These are phyloP conservation scores for Pseudonitzschia pungens DNA, from an alignment of 108 stramenopile genomes.

Conservation along the genomic window DNA sequence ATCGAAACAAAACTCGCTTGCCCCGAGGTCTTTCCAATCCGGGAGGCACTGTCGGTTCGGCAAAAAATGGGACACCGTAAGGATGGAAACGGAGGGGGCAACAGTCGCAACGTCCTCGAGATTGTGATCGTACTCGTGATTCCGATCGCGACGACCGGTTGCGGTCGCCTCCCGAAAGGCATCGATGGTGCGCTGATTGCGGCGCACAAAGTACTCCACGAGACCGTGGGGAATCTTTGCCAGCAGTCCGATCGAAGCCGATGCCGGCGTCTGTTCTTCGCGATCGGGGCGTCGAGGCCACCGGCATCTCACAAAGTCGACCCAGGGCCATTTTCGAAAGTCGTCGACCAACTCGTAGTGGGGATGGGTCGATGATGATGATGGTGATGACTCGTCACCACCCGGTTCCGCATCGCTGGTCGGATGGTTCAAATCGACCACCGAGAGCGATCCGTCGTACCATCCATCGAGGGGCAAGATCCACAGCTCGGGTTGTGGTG, in stretches of 20 bases:
- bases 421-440: constrained; percentile 11
- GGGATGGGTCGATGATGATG: not conserved
- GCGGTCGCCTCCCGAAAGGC: not conserved
- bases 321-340: constrained; percentile 61
- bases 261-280: not conserved
- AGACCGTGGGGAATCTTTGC: constrained; percentile 42
- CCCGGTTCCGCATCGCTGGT: not conserved
- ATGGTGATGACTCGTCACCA: not conserved
- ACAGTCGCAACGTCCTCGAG: not conserved
- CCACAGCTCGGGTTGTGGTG: constrained; percentile 14
- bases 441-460: constrained; percentile 55
- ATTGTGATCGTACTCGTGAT: not conserved
- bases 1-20: constrained; percentile 28
- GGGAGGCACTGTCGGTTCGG: constrained; percentile 57
- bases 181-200: constrained; percentile 25
- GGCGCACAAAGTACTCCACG: constrained; percentile 32
- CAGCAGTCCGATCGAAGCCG: not conserved
- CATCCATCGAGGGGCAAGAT: constrained; percentile 47
- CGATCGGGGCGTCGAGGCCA: constrained; percentile 27
- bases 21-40: constrained; percentile 52
- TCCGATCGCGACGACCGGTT: too few relatives aligned
- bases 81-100: constrained; percentile 5
- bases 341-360: constrained; percentile 44
- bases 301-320: constrained; percentile 49
- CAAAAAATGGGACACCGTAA: constrained; percentile 65